Evolutionary conservation across 345 rosid species (phyloP), one percentile per base, ranked within the genome.

Genomic region (Excoecaria cochinchinensis): DNA sequence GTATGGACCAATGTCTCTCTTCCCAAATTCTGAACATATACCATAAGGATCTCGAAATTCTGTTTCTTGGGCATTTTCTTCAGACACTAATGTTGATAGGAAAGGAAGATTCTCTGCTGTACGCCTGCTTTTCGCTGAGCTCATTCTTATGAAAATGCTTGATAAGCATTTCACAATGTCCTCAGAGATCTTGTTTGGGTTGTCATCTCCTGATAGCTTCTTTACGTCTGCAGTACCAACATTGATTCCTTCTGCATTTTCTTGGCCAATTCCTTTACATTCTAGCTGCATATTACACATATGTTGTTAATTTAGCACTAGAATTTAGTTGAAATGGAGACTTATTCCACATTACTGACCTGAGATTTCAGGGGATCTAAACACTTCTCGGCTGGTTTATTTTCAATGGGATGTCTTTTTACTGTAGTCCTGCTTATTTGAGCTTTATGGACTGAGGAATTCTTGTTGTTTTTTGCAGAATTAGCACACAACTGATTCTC

Each of bases 141-240:
- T 88, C 88, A 87, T 90, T 80, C 91, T 82, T 52, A 82, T 70
- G 80, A 89, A 82, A 73, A 92, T 89, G 83, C 69, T 87, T 15
- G 88, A 79, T 48, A 92, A 78, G 81, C 91, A 94, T 84, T 80
- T 90, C 31, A 91, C 80, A 52, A 90, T 79, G 67, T 90, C 89
- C 82, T 90, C 97, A 0, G 97, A 92, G 52, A 87, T 71, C 79
- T 83, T 87, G 84, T 89, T 90, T 5, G 98, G 93, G 24, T 79
- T 72, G 56, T 82, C 62, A 50, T 77, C 73, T 65, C 74, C 80
- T 24, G 48, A 13, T 11, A 22, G 13, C 69, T 56, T 81, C 69
- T 56, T 81, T 73, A 80, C 86, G 16, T 78, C 85, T 39, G 76
- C 21, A 55, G 62, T 72, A 74, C 67, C 31, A 73, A 50, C 63